Evolutionary conservation across 352 stramenopile species (phyloP), one percentile per base, ranked within the genome.

Genomic region (Saprolegnia parasitica): DNA sequence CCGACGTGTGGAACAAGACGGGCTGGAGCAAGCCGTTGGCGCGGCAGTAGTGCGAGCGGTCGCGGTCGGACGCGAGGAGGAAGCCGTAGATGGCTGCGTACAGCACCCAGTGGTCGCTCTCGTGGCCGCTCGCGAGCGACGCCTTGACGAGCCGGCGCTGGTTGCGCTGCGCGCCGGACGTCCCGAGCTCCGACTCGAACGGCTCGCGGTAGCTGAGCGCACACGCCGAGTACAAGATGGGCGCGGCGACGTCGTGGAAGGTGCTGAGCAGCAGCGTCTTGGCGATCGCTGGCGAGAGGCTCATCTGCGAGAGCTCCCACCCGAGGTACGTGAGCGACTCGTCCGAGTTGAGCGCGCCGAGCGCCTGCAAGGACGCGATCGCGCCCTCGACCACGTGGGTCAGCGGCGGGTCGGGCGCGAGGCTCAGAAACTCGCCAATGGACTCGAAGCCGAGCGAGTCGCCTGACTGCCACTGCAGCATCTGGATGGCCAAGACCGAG

Each of bases 401-500:
- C 13, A 82, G 90, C 0, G 97, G 97, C 18, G 96, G 90, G 65
- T 99, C 88, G 64, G 99, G 89, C 11, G 95, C 96, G 37, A 96
- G 81, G 24, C 83, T 67, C 24, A 99, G 73, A 68, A 99, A 98
- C 21, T 78, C 75, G 67, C 89, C 89, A 16, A 52, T 87, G 76
- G 35, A 72, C 6, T 73, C 68, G 54, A 91, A 89, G 40, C 84
- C 75, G 5, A 91, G 77, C 73, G 91, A 90, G 67, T 88, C 81
- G 45, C 42, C 13, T 4, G 58, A 37, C 24, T 91, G 82, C 29
- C 89, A 81, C 65, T 89, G 79, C 21, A 92, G 72, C 35, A 94
- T 75, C 56, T 88, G 90, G 42, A 92, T 86, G 55, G 90, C 80
- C 29, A 94, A 73, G 62, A 92, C 63, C 6, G 92, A 65, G 65